These are phyloP conservation scores for Microcos paniculata DNA, from an alignment of 345 rosid species.

Conservation along the genomic window DNA sequence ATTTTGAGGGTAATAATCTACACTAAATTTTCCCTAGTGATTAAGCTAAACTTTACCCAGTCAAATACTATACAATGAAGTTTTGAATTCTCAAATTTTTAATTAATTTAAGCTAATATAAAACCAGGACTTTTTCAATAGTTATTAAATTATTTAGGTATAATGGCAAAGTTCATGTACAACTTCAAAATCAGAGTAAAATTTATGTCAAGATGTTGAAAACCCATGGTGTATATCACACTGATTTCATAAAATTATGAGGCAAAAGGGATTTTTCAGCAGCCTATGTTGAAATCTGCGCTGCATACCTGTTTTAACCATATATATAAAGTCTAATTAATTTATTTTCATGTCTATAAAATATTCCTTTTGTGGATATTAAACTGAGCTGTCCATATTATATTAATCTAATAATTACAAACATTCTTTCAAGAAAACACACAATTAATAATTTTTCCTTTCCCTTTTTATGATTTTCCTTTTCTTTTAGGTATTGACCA, in stretches of 20 bases:
- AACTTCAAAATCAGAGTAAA: background rate
- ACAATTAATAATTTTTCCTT: background rate
- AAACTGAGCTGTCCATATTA: constrained; percentile 3
- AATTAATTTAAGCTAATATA: background rate
- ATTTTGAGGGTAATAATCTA: too few species aligned
- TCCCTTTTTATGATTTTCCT: constrained; percentile 18
- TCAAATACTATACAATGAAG: background rate
- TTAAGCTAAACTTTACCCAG: too few species aligned
- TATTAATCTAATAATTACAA: background rate
- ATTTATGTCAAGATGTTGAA: constrained; percentile 4
- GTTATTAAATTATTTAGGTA: too few species aligned
- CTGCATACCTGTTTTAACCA: constrained; percentile 6
- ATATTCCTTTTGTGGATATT: background rate
- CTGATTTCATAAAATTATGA: background rate
- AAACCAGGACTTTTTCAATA: background rate
- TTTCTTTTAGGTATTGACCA: constrained; percentile 58
- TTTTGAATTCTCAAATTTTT: too few species aligned
- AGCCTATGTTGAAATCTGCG: constrained; percentile 12
- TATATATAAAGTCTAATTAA: background rate
- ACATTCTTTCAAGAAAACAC: background rate
- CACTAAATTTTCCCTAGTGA: too few species aligned
- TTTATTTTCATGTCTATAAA: background rate
- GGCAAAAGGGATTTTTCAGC: background rate
- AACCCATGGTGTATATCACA: background rate
- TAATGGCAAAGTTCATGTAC: background rate